Evolutionary conservation across 106 monocot genomes (phyloP).

Genomic region (Dendrobium nobile): DNA sequence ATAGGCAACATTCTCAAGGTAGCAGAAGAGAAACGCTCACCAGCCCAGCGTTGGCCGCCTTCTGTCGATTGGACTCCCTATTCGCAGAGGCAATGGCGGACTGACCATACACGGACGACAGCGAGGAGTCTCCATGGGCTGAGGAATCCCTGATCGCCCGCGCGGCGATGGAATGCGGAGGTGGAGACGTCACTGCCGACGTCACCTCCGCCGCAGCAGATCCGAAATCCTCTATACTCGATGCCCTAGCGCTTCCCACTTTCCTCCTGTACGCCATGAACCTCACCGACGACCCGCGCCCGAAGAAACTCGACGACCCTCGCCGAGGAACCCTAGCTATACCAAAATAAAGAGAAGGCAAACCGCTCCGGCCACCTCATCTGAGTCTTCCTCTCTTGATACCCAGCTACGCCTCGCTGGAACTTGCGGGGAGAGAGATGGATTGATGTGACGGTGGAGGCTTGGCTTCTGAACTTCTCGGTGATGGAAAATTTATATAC

Average conservation of each 20-base stretch:
- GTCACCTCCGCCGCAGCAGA: constrained; percentile 3
- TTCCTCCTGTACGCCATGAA: constrained; percentile 69
- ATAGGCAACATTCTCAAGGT: not conserved
- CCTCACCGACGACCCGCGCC: not conserved
- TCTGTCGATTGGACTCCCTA: constrained; percentile 9
- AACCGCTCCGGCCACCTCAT: not conserved
- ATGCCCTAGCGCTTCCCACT: constrained; percentile 23
- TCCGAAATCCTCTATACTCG: constrained; percentile 44
- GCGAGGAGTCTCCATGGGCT: constrained; percentile 62
- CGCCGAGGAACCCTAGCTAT: not conserved
- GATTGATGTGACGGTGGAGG: not conserved
- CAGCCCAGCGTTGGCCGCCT: not conserved
- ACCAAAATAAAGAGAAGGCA: not conserved
- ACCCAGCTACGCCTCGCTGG: not conserved
- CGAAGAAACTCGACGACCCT: not conserved
- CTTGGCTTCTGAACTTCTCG: not conserved
- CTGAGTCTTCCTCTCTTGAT: not conserved
- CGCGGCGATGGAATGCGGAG: constrained; percentile 54
- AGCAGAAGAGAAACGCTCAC: constrained; percentile 1
- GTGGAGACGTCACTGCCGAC: not conserved
- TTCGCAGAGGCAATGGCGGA: constrained; percentile 23
- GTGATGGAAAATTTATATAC: not conserved
- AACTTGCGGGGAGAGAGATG: not conserved
- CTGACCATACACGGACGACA: constrained; percentile 63
- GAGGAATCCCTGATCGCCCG: constrained; percentile 76